Base-by-base conservation (phyloP, 2,329 filamentous ascomycete species). In the Rutstroemia sp. region DNA sequence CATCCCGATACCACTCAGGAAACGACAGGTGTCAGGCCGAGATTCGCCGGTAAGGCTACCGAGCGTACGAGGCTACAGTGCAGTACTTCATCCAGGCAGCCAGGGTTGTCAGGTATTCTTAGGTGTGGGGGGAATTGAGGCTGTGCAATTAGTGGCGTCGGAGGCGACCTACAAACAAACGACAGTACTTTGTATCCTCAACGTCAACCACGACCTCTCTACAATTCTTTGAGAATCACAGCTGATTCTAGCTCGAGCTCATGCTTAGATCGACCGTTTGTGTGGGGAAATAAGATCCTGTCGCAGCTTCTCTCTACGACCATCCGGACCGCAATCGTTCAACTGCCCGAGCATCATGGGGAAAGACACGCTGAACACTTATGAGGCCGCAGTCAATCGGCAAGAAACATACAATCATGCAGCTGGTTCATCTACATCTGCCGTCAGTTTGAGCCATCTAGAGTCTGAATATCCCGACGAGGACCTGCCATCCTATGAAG, bases 381-480 rank as follows among this genome's bases (percentile, higher is more conserved):
- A 48, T 23, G 38, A 39, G 51, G 42, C 51, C 46, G 51, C 18
- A 48, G 14, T 18, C 6, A 18, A 54, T 10, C 23, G 21, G 16
- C n/a, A 39, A 34, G 7, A 14, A 8, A 16, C 19, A 19, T 42
- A 39, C 38, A 39, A 14, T 44, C 34, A 53, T 25, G 42, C n/a
- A 19, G 7, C 46, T 25, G 62, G 63, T 9, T 62, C 63, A 30
- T 66, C 57, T 12, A 61, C 62, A 14, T 65, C 64, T 2, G 61
- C 62, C 8, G 59, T 62, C 5, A 56, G 63, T 0, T 39, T 66
- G 4, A 63, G 56, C 21, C 3, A 27, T 14, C 7, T 48, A 5
- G 57, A 63, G 14, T 57, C 64, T n/a, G 61, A 64, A 38, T 62
- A 62, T 42, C 59, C 59, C 10, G 62, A 63, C 6, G 60, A 58